Evolutionary conservation across 345 rosid genomes (phyloP).

Genomic region (Eucalyptus cloeziana): DNA sequence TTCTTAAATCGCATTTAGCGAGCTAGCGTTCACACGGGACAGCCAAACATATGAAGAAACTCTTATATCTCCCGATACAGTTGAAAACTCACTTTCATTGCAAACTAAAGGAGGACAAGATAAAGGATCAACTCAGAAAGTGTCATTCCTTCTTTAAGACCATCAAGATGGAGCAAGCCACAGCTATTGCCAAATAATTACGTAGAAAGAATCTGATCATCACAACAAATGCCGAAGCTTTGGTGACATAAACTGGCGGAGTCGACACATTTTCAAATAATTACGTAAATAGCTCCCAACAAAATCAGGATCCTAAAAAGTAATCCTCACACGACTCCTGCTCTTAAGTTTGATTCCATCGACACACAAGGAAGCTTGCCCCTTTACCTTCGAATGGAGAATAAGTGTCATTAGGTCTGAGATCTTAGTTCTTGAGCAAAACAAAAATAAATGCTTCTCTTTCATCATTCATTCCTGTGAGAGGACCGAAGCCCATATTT

Average conservation of each 20-base stretch:
- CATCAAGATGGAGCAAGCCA: neutral
- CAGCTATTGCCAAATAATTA: neutral
- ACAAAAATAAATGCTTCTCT: neutral
- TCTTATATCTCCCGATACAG: too few relatives aligned
- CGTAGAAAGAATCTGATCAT: neutral
- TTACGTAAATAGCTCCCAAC: neutral
- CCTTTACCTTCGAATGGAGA: too few relatives aligned
- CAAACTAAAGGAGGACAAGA: neutral
- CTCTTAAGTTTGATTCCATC: neutral
- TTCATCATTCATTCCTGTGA: slow-evolving; percentile 59
- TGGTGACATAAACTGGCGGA: neutral
- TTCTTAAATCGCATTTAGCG: neutral
- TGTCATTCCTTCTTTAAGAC: neutral
- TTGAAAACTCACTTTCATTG: neutral
- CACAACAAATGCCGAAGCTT: neutral
- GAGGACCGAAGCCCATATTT: slow-evolving; percentile 71
- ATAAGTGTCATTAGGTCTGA: too few relatives aligned
- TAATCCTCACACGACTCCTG: neutral
- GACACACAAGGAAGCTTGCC: neutral
- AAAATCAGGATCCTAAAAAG: neutral
- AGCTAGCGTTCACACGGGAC: neutral
- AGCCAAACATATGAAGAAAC: too few relatives aligned
- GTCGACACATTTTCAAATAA: too few relatives aligned
- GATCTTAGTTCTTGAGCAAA: neutral
- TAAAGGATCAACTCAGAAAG: neutral